Evolutionary conservation across 306 rosid genomes (phyloP).

Genomic region (Parietaria judaica): DNA sequence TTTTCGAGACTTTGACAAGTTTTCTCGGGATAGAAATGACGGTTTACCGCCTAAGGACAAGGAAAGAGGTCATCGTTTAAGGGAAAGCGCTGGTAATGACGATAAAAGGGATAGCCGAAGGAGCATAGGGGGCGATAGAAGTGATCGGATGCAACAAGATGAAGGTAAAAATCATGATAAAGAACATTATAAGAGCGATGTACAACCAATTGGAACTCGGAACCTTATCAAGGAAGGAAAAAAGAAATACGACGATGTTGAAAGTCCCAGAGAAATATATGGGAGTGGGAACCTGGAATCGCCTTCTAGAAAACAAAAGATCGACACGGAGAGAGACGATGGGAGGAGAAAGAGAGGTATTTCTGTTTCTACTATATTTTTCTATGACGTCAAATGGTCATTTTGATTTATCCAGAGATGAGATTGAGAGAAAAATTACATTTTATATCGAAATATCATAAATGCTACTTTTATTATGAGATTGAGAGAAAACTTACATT

Average conservation of each 20-base stretch:
- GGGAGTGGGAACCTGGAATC: constrained; percentile 41
- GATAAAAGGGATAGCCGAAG: constrained; percentile 52
- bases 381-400: background rate
- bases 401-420: too few species aligned
- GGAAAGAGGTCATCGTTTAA: constrained; percentile 43
- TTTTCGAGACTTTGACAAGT: constrained; percentile 32
- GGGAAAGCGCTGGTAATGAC: constrained; percentile 49
- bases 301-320: constrained; percentile 49
- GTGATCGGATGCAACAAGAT: constrained; percentile 35
- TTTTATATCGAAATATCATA: too few species aligned
- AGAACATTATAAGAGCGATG: constrained; percentile 46
- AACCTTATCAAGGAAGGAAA: constrained; percentile 33
- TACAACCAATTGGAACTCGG: constrained; percentile 40
- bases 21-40: constrained; percentile 59
- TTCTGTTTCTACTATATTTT: constrained; percentile 7
- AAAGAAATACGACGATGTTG: constrained; percentile 34
- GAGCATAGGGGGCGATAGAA: constrained; percentile 49
- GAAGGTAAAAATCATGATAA: constrained; percentile 25
- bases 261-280: constrained; percentile 20
- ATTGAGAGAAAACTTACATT: too few species aligned
- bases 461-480: too few species aligned
- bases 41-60: constrained; percentile 44
- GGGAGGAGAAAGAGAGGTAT: constrained; percentile 45
- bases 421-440: too few species aligned
- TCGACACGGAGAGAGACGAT: constrained; percentile 36